Evolutionary conservation across 257 asterid species (phyloP), one percentile per base, ranked within the genome.

Genomic region (Lycium ferocissimum): DNA sequence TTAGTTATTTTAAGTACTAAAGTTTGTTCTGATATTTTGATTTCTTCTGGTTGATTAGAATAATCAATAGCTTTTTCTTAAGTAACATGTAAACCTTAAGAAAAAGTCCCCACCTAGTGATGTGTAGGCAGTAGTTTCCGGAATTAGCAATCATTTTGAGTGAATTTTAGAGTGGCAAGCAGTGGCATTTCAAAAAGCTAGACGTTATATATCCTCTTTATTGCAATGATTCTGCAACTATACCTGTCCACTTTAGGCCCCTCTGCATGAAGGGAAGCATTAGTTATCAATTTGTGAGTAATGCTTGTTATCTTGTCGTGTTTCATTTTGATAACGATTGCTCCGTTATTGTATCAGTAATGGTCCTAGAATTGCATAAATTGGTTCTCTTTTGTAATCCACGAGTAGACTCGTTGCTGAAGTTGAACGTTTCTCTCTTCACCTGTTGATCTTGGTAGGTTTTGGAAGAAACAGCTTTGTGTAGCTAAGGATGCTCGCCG

Each of bases 401-500:
- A 45, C 38, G 9, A 72, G 58, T 72, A n/a, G 38, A 72, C 58
- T 72, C 51, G 58, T 43, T 10, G 80, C 57, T 9, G 33, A n/a
- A 72, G 82, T 53, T 78, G 65, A 78, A 78, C 11, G 13, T 26
- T 14, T 76, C 33, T 33, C 47, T 78, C 15, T 78, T 78, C 82
- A 54, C 62, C 65, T 54, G 17, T 87, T 45, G 86, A 56, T 80
- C 81, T 79, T 89, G 80, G 18, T 93, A 95, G 99, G 85, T 93
- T 89, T 86, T 96, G 96, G 99, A 94, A 93, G 92, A 93, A 94
- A 90, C 99, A 94, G 90, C 86, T 94, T 84, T 85, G 76, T 83
- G 88, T 92, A 58, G 99, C 98, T 11, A 96, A 92, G 92, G 99
- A 96, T 85, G 98, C 98, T 65, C 96, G 98, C 26, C 93, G 96